These are phyloP conservation scores for Zizania palustris DNA, from an alignment of 202 grass and related monocot species.

Conservation along the genomic window DNA sequence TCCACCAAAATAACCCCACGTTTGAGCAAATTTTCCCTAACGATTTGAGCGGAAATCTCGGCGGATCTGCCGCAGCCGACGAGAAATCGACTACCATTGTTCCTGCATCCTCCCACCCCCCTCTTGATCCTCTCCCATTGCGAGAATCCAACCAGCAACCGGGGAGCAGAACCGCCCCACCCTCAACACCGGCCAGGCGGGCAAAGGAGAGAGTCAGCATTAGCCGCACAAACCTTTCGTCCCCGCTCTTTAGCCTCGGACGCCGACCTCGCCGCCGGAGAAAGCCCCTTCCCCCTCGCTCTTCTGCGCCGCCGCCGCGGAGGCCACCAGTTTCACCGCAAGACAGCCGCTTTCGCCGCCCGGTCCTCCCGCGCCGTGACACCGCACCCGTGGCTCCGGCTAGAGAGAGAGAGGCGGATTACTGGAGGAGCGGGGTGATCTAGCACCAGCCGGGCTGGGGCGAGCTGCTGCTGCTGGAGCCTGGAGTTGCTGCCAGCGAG, in stretches of 20 bases:
- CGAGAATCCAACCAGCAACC: neutral
- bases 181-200: neutral
- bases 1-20: slow-evolving; percentile 1
- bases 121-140: neutral
- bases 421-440: slow-evolving; percentile 33
- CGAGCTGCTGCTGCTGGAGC: no score
- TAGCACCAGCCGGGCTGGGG: no score
- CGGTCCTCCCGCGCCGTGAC: slow-evolving; percentile 5
- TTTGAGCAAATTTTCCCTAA: neutral
- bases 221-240: slow-evolving; percentile 10
- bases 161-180: no score
- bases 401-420: slow-evolving; percentile 33
- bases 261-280: neutral
- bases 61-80: slow-evolving; percentile 22
- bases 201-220: neutral
- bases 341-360: no score
- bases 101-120: no score
- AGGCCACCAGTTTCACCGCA: no score
- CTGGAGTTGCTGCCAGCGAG: neutral
- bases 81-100: neutral
- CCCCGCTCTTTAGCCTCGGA: neutral
- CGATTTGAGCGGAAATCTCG: slow-evolving; percentile 26
- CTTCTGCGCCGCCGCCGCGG: no score
- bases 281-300: no score
- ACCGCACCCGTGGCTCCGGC: slow-evolving; percentile 22